phyloP scores from a whole-genome alignment of 164 flowering plant genomes.

The grape (Vitis vinifera) region DNA sequence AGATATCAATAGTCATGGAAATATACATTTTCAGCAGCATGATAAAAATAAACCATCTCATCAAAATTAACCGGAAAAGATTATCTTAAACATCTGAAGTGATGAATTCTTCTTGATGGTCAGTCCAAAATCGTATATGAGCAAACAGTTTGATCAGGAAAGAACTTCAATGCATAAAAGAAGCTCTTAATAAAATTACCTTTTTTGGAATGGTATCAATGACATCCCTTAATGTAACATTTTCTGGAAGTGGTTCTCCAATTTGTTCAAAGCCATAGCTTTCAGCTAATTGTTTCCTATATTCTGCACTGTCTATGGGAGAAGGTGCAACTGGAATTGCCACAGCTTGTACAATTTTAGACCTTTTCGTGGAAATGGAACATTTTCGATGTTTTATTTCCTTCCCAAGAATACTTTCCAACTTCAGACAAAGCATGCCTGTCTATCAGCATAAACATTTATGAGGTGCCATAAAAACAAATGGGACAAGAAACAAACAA shows the following conservation, averaged over 20 bases:
- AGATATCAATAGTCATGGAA: neutral
- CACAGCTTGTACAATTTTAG: constrained; percentile 41
- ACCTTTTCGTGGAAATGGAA: constrained; percentile 27
- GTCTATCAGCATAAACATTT: constrained; percentile 17
- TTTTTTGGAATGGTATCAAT: constrained; percentile 73
- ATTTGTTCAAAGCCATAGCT: constrained; percentile 89
- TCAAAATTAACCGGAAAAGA: neutral
- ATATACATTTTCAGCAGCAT: neutral
- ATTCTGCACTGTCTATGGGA: constrained; percentile 41
- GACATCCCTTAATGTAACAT: constrained; percentile 68
- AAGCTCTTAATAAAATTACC: constrained; percentile 35
- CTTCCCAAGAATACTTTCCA: constrained; percentile 23
- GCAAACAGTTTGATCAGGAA: neutral
- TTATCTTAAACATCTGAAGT: neutral
- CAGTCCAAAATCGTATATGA: neutral
- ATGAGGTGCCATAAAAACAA: neutral
- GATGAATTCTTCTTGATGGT: neutral
- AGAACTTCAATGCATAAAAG: neutral
- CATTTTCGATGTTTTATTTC: constrained; percentile 19
- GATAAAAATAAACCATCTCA: neutral
- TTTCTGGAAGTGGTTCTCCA: constrained; percentile 82
- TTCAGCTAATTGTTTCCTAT: constrained; percentile 58
- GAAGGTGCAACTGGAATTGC: constrained; percentile 49
- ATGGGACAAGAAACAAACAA: neutral
- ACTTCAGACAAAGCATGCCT: constrained; percentile 49